Conservation (phyloP, 495 filamentous ascomycete genomes). For the Aspergillus taichungensis region DNA sequence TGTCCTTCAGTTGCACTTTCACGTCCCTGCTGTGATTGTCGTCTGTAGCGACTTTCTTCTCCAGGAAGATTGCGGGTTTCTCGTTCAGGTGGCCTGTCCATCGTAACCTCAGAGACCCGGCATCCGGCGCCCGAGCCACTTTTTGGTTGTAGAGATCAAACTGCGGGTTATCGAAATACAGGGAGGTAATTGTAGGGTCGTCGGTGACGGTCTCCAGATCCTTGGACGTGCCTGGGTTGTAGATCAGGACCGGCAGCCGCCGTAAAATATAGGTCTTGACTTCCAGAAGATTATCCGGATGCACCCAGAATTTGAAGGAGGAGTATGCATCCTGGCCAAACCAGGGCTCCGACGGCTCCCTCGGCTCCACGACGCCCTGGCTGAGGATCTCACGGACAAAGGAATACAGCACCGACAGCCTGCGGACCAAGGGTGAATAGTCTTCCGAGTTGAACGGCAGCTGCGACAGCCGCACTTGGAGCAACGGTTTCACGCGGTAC, state of each 20-base stretch:
- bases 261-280: slow-evolving; percentile 92
- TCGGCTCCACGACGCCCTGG: slow-evolving; percentile 41
- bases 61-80: slow-evolving; percentile 69
- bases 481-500: slow-evolving; percentile 82
- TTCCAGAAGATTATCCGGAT: slow-evolving; percentile 87
- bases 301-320: slow-evolving; percentile 98
- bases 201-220: slow-evolving; percentile 63
- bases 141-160: slow-evolving; percentile 84
- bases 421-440: slow-evolving; percentile 80
- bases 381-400: slow-evolving; percentile 74
- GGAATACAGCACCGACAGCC: slow-evolving; percentile 88
- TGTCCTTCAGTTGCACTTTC: slow-evolving; percentile 79
- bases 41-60: slow-evolving; percentile 79
- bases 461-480: slow-evolving; percentile 79
- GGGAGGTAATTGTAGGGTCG: slow-evolving; percentile 86
- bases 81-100: slow-evolving; percentile 84
- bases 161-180: slow-evolving; percentile 86
- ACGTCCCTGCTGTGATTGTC: slow-evolving; percentile 66
- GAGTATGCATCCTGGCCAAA: slow-evolving; percentile 60
- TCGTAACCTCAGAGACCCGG: slow-evolving; percentile 74
- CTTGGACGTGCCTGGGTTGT: slow-evolving; percentile 77
- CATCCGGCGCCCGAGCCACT: slow-evolving; percentile 64
- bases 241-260: slow-evolving; percentile 81
- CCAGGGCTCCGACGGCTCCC: slow-evolving; percentile 29
- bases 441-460: slow-evolving; percentile 93